Conservation (phyloP, 2,329 filamentous ascomycete species). For the Shiraia bambusicola region DNA sequence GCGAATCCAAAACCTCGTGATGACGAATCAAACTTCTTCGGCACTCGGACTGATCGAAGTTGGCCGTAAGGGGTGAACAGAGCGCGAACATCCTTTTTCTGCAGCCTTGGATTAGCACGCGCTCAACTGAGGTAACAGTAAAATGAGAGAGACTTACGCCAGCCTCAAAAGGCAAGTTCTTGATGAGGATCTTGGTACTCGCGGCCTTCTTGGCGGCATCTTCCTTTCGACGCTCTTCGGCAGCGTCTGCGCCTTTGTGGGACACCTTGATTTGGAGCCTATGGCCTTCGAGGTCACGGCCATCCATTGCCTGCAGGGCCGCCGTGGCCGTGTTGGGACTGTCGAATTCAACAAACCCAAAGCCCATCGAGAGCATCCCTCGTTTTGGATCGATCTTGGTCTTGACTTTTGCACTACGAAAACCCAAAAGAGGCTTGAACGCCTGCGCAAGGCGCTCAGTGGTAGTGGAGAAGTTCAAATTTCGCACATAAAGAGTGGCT, state of each 20-base stretch:
- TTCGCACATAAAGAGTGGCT: slow-evolving; percentile 88
- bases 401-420: slow-evolving; percentile 86
- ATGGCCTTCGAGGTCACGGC: slow-evolving; percentile 82
- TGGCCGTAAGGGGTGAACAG: slow-evolving; percentile 90
- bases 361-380: slow-evolving; percentile 92
- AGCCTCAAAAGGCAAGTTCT: slow-evolving; percentile 95
- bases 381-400: slow-evolving; percentile 92
- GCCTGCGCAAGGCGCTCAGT: slow-evolving; percentile 72
- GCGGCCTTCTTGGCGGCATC: slow-evolving; percentile 81
- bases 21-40: slow-evolving; percentile 88
- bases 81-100: slow-evolving; percentile 83
- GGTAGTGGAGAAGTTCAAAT: slow-evolving; percentile 89
- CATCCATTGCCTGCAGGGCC: slow-evolving; percentile 83
- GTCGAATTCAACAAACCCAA: slow-evolving; percentile 85
- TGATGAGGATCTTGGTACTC: slow-evolving; percentile 92
- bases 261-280: slow-evolving; percentile 82
- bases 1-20: slow-evolving; percentile 95
- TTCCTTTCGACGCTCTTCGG: slow-evolving; percentile 79
- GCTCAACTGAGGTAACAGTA: slow-evolving; percentile 2
- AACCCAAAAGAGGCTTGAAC: slow-evolving; percentile 82
- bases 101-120: slow-evolving; percentile 19
- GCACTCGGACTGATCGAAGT: slow-evolving; percentile 86
- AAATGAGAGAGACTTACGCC: slow-evolving; percentile 28
- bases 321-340: slow-evolving; percentile 75
- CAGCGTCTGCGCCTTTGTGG: slow-evolving; percentile 83